These are phyloP conservation scores for Paraleonurus japonicus DNA, from an alignment of 257 asterid species.

Conservation along the genomic window DNA sequence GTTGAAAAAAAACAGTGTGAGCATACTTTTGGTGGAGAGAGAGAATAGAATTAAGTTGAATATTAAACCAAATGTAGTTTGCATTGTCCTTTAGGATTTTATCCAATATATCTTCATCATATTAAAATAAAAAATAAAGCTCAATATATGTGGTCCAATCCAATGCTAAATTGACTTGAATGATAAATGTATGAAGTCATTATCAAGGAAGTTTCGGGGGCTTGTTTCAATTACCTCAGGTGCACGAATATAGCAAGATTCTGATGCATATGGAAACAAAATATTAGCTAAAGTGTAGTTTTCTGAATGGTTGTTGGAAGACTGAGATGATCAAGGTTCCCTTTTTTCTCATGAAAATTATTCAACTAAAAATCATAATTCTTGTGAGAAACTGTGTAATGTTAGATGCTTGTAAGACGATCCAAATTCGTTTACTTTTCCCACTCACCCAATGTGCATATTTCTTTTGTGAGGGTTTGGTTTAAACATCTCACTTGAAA, in stretches of 20 bases:
- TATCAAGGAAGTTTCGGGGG: background rate
- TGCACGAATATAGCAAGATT: background rate
- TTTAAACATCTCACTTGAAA: too few species aligned
- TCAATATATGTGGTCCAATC: background rate
- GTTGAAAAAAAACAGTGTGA: too few species aligned
- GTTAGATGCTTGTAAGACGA: too few species aligned
- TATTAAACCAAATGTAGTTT: background rate
- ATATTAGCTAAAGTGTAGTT: background rate
- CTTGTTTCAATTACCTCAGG: background rate
- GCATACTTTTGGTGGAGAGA: too few species aligned
- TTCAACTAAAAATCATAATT: too few species aligned
- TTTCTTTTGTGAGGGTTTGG: too few species aligned
- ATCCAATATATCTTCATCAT: background rate
- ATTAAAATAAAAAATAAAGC: background rate
- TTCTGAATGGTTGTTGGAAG: background rate
- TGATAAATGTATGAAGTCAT: background rate
- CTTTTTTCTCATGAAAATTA: background rate
- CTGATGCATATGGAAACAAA: background rate
- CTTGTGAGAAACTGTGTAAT: background rate
- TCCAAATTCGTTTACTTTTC: background rate
- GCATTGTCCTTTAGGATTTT: background rate
- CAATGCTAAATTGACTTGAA: background rate
- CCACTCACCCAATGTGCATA: too few species aligned
- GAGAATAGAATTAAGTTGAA: background rate
- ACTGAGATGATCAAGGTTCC: background rate